A percentile compares a stretch with the other conserved stretches of the same genome.
Evolutionary conservation across 176 grass and related monocot species (phyloP).

Genomic region (Carex myosuroides): DNA sequence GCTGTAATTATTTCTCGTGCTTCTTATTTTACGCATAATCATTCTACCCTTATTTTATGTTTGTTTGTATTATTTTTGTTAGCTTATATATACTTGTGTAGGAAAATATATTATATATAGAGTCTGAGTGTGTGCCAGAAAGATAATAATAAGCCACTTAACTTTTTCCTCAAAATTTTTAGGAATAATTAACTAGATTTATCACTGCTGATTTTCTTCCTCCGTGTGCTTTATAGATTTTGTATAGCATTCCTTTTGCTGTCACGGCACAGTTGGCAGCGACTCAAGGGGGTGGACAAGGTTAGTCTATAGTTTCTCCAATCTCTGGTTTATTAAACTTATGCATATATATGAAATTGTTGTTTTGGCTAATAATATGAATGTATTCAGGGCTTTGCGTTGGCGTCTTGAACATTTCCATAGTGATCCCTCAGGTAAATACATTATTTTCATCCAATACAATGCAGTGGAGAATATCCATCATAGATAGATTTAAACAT

Average conservation of each 20-base stretch:
- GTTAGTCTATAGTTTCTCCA: conserved; percentile 21
- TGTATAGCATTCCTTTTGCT: conserved; percentile 84
- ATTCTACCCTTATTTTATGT: not conserved
- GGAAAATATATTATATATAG: not conserved
- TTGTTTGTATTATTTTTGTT: not conserved
- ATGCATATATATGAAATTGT: not conserved
- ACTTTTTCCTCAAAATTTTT: not conserved
- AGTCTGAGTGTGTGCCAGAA: not conserved
- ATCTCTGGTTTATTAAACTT: not conserved
- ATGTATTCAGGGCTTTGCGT: conserved; percentile 55
- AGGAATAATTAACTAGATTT: not conserved
- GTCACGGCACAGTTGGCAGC: conserved; percentile 61
- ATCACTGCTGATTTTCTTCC: not conserved
- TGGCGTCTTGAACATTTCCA: conserved; percentile 86
- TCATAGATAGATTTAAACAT: not conserved
- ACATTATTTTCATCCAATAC: too few relatives aligned
- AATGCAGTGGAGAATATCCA: not conserved
- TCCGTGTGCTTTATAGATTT: conserved; percentile 31
- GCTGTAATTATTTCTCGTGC: conserved; percentile 42
- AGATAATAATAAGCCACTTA: not conserved
- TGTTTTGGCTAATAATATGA: not conserved
- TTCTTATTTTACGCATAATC: not conserved
- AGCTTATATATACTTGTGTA: not conserved
- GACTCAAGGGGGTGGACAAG: conserved; percentile 59
- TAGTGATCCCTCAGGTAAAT: conserved; percentile 80